Percentiles rank a stretch among this genome's conserved stretches.
Evolutionary conservation across 108 stramenopile species (phyloP).

Genomic region (Cyclostephanos invisitatus): DNA sequence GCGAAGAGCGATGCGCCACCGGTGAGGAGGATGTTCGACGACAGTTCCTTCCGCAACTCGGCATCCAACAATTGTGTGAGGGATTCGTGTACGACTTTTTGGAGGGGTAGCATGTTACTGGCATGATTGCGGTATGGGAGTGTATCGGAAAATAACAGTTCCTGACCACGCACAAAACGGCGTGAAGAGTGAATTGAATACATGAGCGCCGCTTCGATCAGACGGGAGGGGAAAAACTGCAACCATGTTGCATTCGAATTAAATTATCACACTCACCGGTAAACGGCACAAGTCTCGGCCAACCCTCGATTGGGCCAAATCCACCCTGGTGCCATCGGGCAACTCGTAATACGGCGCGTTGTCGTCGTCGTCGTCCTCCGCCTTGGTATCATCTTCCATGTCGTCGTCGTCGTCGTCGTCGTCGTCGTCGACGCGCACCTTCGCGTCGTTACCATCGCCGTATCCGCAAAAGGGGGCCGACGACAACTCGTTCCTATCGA

Average conservation of each 20-base stretch:
- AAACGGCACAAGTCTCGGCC: constrained; percentile 70
- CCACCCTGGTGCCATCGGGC: constrained; percentile 71
- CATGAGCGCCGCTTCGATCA: neutral
- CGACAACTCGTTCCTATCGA: constrained; percentile 14
- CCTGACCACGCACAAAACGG: constrained; percentile 28
- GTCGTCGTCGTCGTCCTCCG: constrained; percentile 27
- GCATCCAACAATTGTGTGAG: constrained; percentile 76
- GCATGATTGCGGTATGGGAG: constrained; percentile 50
- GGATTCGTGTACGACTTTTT: constrained; percentile 68
- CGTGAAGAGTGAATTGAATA: neutral
- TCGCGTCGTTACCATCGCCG: constrained; percentile 6
- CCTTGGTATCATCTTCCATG: constrained; percentile 23
- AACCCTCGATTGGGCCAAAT: constrained; percentile 47
- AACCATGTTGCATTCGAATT: neutral
- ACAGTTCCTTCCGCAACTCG: constrained; percentile 82
- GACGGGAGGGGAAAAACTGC: neutral
- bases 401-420: constrained; percentile 27
- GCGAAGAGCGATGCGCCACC: constrained; percentile 72
- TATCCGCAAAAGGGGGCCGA: constrained; percentile 27
- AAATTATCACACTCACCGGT: constrained; percentile 19
- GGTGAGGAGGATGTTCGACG: constrained; percentile 67
- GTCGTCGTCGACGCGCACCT: constrained; percentile 8
- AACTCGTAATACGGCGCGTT: constrained; percentile 48
- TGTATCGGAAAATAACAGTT: constrained; percentile 66
- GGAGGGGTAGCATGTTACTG: constrained; percentile 61